These are phyloP conservation scores for Sarcodon sp. DNA, from an alignment of 768 basidiomycete genomes.

Conservation along the genomic window DNA sequence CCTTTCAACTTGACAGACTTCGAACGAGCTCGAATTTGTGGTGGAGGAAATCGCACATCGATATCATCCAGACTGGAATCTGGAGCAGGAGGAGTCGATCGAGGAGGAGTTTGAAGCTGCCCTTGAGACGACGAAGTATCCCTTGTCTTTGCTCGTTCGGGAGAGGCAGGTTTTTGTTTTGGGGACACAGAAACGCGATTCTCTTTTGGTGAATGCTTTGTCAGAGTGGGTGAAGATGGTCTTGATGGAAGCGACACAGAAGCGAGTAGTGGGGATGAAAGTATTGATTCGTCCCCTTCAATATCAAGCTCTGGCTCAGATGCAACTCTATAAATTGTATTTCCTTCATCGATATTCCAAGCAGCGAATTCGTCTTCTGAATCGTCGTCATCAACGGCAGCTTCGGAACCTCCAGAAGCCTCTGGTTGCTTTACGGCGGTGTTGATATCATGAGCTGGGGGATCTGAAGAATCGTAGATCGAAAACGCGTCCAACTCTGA, in stretches of 20 bases:
- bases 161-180: neutral
- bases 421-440: slow-evolving; percentile 1
- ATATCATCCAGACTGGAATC: neutral
- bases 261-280: neutral
- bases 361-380: slow-evolving; percentile 15
- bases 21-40: neutral
- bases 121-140: too few relatives aligned
- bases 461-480: slow-evolving; percentile 4
- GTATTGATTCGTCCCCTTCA: neutral
- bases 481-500: slow-evolving; percentile 8
- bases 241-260: neutral
- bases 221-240: neutral
- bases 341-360: slow-evolving; percentile 8
- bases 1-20: neutral
- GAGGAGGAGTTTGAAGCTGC: too few relatives aligned
- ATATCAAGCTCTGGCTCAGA: neutral
- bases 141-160: neutral
- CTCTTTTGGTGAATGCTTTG: neutral
- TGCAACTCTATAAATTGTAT: neutral
- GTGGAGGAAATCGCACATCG: neutral
- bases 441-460: neutral
- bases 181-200: neutral
- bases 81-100: too few relatives aligned
- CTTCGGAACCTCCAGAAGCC: slow-evolving; percentile 1
- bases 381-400: slow-evolving; percentile 2